A percentile compares a stretch with the other conserved stretches of the same genome.
phyloP scores from a whole-genome alignment of 805 yeast genomes.

The Saccharomycopsis microspora region DNA sequence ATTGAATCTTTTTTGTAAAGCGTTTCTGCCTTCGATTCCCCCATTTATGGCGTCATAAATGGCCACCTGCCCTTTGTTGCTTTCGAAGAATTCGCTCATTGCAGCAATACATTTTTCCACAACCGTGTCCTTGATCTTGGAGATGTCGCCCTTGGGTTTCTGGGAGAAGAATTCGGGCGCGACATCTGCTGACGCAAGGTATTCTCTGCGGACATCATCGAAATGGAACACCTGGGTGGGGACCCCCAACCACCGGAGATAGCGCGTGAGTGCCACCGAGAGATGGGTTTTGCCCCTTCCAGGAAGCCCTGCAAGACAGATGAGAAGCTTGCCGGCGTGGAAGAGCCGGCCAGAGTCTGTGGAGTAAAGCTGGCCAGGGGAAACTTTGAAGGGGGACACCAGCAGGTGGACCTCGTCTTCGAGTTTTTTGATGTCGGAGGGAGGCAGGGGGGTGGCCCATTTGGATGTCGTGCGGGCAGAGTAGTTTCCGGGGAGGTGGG shows the following conservation, averaged over 20 bases:
- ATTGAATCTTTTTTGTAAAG: conserved; percentile 42
- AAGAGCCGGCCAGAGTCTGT: conserved; percentile 87
- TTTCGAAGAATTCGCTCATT: conserved; percentile 56
- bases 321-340: conserved; percentile 90
- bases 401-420: conserved; percentile 59
- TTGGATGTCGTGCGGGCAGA: conserved; percentile 43
- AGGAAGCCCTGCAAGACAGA: conserved; percentile 85
- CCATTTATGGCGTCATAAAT: conserved; percentile 95
- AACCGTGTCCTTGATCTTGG: conserved; percentile 43
- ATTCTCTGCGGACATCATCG: conserved; percentile 71
- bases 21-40: conserved; percentile 50
- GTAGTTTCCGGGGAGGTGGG: conserved; percentile 37
- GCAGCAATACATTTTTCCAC: conserved; percentile 57
- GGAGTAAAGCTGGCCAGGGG: conserved; percentile 89
- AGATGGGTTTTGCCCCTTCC: conserved; percentile 93
- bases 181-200: conserved; percentile 33
- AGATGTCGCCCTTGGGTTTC: conserved; percentile 29
- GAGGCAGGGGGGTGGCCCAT: conserved; percentile 15
- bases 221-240: conserved; percentile 84
- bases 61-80: conserved; percentile 85
- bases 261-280: conserved; percentile 84
- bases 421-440: background rate
- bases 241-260: conserved; percentile 93
- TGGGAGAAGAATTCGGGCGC: conserved; percentile 59
- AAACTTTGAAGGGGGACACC: conserved; percentile 49